Conservation (phyloP, 768 basidiomycete genomes). For the Lactifluus volemus region DNA sequence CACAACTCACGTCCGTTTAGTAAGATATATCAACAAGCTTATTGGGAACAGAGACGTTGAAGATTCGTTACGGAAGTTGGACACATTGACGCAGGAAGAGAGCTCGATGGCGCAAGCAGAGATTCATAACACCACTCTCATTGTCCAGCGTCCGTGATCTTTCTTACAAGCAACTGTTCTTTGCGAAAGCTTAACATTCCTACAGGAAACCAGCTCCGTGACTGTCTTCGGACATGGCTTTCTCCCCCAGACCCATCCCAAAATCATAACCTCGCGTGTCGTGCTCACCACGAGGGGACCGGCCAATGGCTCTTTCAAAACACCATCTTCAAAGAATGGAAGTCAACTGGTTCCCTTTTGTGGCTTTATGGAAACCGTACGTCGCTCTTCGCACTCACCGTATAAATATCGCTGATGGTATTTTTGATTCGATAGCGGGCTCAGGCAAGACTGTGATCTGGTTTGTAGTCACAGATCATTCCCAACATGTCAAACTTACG, state of each 20-base stretch:
- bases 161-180: too few relatives aligned
- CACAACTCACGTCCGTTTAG: not conserved
- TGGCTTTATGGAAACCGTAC: not conserved
- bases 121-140: not conserved
- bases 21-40: not conserved
- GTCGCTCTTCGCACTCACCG: not conserved
- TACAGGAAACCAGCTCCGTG: not conserved
- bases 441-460: not conserved
- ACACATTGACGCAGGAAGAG: not conserved
- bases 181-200: too few relatives aligned
- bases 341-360: not conserved
- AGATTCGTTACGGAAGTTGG: not conserved
- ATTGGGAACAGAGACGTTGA: not conserved
- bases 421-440: not conserved
- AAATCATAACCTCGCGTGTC: not conserved
- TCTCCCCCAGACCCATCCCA: slow-evolving; percentile 28
- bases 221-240: not conserved
- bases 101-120: not conserved
- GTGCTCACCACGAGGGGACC: not conserved
- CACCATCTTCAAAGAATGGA: not conserved
- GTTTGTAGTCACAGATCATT: not conserved
- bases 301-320: not conserved
- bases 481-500: not conserved
- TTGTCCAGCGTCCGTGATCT: not conserved
- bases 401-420: not conserved